Base-by-base conservation (phyloP, 371 early-diverging fungal genomes). In the Chytridium lagenaria region DNA sequence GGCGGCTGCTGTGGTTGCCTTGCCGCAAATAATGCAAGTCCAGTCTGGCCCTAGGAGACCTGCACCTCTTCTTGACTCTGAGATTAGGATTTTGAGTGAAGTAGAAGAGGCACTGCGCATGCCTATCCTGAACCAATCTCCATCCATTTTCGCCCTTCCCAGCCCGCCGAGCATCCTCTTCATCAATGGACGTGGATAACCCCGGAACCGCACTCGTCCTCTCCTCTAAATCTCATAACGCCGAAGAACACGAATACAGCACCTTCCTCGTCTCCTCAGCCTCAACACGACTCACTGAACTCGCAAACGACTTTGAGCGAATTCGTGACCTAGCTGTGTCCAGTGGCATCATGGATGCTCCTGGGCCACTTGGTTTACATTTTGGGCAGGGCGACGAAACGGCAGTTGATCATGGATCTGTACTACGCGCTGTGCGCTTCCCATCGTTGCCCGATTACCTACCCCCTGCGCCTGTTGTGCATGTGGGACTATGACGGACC, bases 401-500 rank as follows among this genome's bases (percentile, higher is more conserved):
- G 55, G 23, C 7, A 26, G 23, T 23, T 16, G 55, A 55, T 55
- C 55, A 5, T 16, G 10, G 5, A 26, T 7, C 55, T 26, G 30
- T 16, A 26, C 10, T 55, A 7, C 55, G 55, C 16, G 19, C 55
- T 16, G 5, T 26, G 23, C 10, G 26, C 10, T 55, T 55, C 55
- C 10, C 55, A 28, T 5, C 10, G 10, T 10, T 28, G 10, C 55
- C 55, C 10, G 19, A 16, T 10, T 7, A 7, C 26, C 26, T 55
- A 10, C 55, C 55, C 23, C 16, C 26, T 10, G 19, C 55, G 23
- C 55, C 55, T 10, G 10, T 55, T 10, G 26, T 7, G 26, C 23
- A 55, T 16, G 30, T 28, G 19, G 55, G 55, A 55, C 55, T 26
- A 55, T 55, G 55, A 55, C 55, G 10, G 55, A 55, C 7, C n/a